Evolutionary conservation across 2,329 filamentous ascomycete species (phyloP), one percentile per base, ranked within the genome.

Genomic region (Thelonectria blattea): DNA sequence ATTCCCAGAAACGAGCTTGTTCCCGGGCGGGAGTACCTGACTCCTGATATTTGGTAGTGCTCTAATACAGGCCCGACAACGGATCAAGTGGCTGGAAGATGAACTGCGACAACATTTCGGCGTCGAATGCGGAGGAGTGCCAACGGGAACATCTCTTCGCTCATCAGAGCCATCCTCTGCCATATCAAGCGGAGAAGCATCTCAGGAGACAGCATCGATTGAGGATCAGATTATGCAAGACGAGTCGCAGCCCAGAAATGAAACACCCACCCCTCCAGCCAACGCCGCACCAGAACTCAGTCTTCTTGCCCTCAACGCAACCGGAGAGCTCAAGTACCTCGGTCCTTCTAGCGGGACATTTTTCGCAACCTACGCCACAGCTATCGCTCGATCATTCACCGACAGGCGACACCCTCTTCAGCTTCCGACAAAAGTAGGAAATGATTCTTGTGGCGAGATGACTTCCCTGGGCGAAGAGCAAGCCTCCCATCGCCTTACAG

Each of bases 281-380:
- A 42, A 22, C 9, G 14, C 32, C 11, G 53, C 56, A 17, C 42
- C 56, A 7, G 56, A 58, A 18, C 30, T 58, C 12, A 42, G 49
- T 18, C 20, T 58, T 9, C 41, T 58, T 12, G 56, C 56, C n/a
- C 49, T 60, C 20, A 56, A 60, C 34, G 58, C 52, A 8, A 56
- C 52, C 5, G 58, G 58, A 9, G 58, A 60, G 2, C 39, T 51
- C 17, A 45, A 37, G 42, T 56, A 56, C 46, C 47, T 60, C 5
- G 52, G 58, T 18, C 52, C 58, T 5, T 52, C 52, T 1, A 51
- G 52, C 9, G 58, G 58, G 4, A 17, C 52, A 5, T 56, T 56
- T 5, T 60, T 56, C 39, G 46, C 42, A 8, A 24, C 41, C 7
- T 47, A 45, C 15, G 52, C 58, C 4, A 22, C 52, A 18, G 27